Conservation (phyloP, 208 protist genomes). For the Wallacemonas sp. region DNA sequence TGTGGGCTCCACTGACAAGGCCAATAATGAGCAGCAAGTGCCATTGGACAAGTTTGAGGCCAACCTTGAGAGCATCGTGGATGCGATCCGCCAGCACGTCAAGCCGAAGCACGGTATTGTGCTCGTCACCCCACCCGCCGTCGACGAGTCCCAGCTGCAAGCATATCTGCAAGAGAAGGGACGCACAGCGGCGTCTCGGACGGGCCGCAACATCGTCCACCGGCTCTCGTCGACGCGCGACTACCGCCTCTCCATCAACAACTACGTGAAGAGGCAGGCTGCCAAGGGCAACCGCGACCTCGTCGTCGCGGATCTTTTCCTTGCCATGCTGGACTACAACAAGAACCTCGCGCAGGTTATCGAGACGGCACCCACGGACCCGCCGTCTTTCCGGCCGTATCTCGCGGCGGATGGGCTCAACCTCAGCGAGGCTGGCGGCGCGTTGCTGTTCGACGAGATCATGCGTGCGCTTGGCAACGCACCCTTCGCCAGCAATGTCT, state of each 20-base stretch:
- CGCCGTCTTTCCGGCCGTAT: slow-evolving; percentile 7
- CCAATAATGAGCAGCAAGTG: slow-evolving; percentile 17
- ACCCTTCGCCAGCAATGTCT: neutral
- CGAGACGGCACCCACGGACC: neutral
- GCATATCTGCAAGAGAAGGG: neutral
- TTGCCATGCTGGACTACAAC: slow-evolving; percentile 10
- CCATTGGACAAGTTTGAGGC: slow-evolving; percentile 26
- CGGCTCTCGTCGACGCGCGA: slow-evolving; percentile 9
- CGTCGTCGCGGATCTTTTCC: slow-evolving; percentile 12
- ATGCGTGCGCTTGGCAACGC: neutral
- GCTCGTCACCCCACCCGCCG: slow-evolving; percentile 32
- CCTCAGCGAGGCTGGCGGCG: slow-evolving; percentile 25
- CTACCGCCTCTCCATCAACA: slow-evolving; percentile 7
- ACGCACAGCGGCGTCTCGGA: neutral
- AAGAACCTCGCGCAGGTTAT: slow-evolving; percentile 10
- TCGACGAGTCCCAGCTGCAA: slow-evolving; percentile 20
- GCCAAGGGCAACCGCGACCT: slow-evolving; percentile 2
- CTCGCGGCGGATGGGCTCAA: slow-evolving; percentile 25
- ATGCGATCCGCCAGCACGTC: slow-evolving; percentile 15
- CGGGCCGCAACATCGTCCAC: slow-evolving; percentile 10
- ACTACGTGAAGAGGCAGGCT: neutral
- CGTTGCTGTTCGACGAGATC: slow-evolving; percentile 18
- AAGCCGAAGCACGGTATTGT: slow-evolving; percentile 33
- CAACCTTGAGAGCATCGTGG: slow-evolving; percentile 31
- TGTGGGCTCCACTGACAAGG: slow-evolving; percentile 36